Conservation (phyloP, 2,329 filamentous ascomycete species). For the Talaromyces sp. region DNA sequence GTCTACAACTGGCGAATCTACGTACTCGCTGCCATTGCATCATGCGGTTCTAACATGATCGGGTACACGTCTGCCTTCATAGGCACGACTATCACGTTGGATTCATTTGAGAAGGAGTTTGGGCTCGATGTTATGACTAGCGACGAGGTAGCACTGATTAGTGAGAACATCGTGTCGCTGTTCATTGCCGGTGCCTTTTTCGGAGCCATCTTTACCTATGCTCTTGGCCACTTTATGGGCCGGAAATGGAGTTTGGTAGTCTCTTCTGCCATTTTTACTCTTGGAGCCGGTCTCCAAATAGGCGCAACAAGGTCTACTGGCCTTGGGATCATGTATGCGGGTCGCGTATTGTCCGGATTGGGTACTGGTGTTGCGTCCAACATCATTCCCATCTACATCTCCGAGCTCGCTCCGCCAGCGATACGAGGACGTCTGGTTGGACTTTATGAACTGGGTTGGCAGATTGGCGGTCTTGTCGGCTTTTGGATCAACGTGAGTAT, state of each 20-base stretch:
- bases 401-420: slow-evolving; percentile 49
- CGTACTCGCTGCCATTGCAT: slow-evolving; percentile 48
- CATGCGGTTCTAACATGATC: slow-evolving; percentile 55
- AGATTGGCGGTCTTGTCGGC: slow-evolving; percentile 44
- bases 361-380: slow-evolving; percentile 30
- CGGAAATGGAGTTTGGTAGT: slow-evolving; percentile 58
- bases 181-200: too few species aligned
- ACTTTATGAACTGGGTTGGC: slow-evolving; percentile 49
- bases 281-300: slow-evolving; percentile 61
- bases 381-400: slow-evolving; percentile 54
- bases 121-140: slow-evolving; percentile 48
- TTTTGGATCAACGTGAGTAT: slow-evolving; percentile 47
- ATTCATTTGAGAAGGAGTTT: slow-evolving; percentile 65
- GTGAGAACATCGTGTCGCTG: too few species aligned
- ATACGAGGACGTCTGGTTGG: slow-evolving; percentile 52
- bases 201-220: slow-evolving; percentile 33
- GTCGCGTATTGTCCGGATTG: too few species aligned
- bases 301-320: too few species aligned
- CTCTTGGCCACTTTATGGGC: slow-evolving; percentile 58
- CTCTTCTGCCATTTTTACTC: slow-evolving; percentile 58
- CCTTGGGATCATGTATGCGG: too few species aligned
- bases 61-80: slow-evolving; percentile 70
- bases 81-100: slow-evolving; percentile 66
- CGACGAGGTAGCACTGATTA: slow-evolving; percentile 29
- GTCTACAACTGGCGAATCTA: slow-evolving; percentile 59